A percentile compares a stretch with the other conserved stretches of the same genome.
Evolutionary conservation across 495 filamentous ascomycete species (phyloP).

Genomic region (Aspergillus mulundensis): DNA sequence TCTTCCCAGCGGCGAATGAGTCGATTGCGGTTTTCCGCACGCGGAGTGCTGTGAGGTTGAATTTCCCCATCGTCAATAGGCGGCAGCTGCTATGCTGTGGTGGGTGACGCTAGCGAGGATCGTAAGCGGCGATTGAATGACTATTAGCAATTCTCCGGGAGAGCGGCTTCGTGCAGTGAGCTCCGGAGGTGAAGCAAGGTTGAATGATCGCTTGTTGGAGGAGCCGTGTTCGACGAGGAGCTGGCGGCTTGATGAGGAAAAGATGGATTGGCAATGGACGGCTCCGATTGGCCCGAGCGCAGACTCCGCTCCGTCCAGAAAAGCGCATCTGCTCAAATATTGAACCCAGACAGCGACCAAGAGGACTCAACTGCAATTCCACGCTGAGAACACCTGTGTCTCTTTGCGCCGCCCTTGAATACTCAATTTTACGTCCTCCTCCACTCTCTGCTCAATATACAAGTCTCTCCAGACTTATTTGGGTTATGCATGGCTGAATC

Average conservation of each 20-base stretch:
- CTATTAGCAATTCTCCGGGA: too few species aligned
- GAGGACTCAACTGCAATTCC: conserved; percentile 16
- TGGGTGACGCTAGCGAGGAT: too few species aligned
- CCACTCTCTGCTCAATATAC: conserved; percentile 5
- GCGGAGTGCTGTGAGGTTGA: conserved; percentile 67
- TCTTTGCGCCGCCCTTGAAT: not conserved
- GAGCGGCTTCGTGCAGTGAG: not conserved
- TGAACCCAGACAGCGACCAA: conserved; percentile 6
- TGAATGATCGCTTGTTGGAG: not conserved
- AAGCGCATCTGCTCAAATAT: conserved; percentile 26
- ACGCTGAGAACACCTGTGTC: conserved; percentile 16
- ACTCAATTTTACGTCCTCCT: not conserved
- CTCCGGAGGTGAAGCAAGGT: not conserved
- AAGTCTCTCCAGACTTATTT: conserved; percentile 20
- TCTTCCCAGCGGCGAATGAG: conserved; percentile 50
- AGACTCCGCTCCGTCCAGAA: conserved; percentile 34
- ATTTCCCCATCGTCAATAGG: conserved; percentile 56
- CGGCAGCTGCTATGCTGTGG: not conserved
- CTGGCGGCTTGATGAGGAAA: conserved; percentile 22
- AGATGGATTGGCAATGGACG: conserved; percentile 35
- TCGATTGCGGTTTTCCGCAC: conserved; percentile 64
- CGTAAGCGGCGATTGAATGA: too few species aligned
- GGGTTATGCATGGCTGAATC: conserved; percentile 39
- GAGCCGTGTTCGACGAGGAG: not conserved
- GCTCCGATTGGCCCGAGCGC: conserved; percentile 38